phyloP scores from a whole-genome alignment of 2,329 filamentous ascomycete genomes.

The Colletotrichum sp. region DNA sequence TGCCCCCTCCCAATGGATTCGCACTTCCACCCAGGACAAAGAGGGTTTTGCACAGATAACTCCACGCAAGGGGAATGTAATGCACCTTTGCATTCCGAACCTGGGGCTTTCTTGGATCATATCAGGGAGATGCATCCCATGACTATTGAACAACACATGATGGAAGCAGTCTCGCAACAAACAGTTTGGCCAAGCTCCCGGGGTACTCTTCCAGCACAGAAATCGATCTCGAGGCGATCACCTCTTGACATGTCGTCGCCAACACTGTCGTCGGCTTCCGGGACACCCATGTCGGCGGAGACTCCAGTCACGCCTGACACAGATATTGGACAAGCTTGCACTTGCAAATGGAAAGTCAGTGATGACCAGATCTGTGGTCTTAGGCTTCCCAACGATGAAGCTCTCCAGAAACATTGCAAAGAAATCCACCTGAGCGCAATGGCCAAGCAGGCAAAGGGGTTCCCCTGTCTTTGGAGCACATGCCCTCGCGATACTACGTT shows the following conservation, averaged over 20 bases:
- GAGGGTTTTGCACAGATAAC: not conserved
- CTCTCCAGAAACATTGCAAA: slow-evolving; percentile 61
- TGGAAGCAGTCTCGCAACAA: not conserved
- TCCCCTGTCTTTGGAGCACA: slow-evolving; percentile 60
- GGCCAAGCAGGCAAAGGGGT: slow-evolving; percentile 46
- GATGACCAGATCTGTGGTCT: slow-evolving; percentile 33
- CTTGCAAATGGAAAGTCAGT: slow-evolving; percentile 35
- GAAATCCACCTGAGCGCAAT: slow-evolving; percentile 51
- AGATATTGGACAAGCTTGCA: slow-evolving; percentile 23
- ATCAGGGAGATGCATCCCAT: not conserved
- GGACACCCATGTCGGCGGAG: not conserved
- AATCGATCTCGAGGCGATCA: not conserved
- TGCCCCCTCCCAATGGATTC: slow-evolving; percentile 24
- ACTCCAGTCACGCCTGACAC: not conserved
- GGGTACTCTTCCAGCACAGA: not conserved
- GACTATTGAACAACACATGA: not conserved
- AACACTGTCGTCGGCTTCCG: not conserved
- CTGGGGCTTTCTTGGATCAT: not conserved
- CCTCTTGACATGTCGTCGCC: not conserved
- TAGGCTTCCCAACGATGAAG: slow-evolving; percentile 47
- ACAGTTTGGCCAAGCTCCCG: not conserved
- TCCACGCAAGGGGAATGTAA: not conserved
- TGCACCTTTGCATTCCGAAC: not conserved
- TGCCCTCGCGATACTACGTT: slow-evolving; percentile 61
- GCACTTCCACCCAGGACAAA: slow-evolving; percentile 13